Percentiles rank a stretch among this genome's conserved stretches.
These are phyloP conservation scores for Thermoascus crustaceus DNA, from an alignment of 2,329 filamentous ascomycete species.

Conservation along the genomic window DNA sequence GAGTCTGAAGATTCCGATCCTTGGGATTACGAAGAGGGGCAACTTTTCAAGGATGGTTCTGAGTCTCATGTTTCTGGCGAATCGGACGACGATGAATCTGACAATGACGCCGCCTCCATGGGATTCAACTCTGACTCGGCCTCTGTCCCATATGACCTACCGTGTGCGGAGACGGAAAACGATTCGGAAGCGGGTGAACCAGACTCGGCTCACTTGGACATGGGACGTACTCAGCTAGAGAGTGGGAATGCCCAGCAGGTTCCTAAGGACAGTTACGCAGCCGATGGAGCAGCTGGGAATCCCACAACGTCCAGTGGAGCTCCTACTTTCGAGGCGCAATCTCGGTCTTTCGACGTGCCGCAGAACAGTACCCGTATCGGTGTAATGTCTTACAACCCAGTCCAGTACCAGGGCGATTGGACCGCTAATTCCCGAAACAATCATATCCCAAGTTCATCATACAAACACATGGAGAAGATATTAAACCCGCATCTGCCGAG, in stretches of 20 bases:
- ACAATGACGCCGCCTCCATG: neutral
- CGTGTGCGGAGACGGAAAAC: neutral
- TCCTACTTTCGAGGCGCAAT: neutral
- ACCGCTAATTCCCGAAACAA: conserved; percentile 2
- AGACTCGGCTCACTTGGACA: no score
- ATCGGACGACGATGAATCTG: conserved; percentile 3
- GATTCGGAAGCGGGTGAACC: neutral
- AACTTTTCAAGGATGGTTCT: neutral
- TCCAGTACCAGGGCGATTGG: conserved; percentile 1
- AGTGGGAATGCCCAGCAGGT: no score
- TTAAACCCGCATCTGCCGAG: conserved; percentile 4
- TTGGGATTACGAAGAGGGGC: neutral
- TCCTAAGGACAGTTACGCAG: no score
- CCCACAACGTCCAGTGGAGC: no score
- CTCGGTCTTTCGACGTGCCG: neutral
- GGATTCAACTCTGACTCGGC: neutral
- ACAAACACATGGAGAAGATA: neutral
- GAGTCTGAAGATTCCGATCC: neutral
- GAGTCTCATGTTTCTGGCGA: conserved; percentile 1
- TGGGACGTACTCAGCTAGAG: no score
- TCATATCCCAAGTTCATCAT: conserved; percentile 8
- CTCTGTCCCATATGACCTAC: neutral
- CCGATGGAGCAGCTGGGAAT: neutral
- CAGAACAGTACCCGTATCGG: neutral
- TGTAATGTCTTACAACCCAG: neutral